phyloP scores from a whole-genome alignment of 1,284 basidiomycete genomes.

The Rhizoctonia solani region DNA sequence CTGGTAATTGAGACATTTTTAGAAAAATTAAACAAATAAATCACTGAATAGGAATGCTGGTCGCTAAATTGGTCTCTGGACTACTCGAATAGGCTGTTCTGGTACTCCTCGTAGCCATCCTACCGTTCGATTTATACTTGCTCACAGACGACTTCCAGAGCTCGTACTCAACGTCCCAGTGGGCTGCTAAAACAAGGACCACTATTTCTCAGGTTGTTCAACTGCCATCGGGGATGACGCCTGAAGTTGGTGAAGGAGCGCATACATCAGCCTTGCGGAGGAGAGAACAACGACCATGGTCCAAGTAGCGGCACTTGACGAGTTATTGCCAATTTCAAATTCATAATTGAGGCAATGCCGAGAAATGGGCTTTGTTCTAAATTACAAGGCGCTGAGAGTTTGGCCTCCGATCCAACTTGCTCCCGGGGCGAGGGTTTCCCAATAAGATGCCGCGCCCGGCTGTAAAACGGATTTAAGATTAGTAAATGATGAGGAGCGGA shows the following conservation, averaged over 20 bases:
- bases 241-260: slow-evolving; percentile 22
- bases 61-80: no score
- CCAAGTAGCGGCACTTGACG: slow-evolving; percentile 25
- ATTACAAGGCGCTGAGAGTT: slow-evolving; percentile 50
- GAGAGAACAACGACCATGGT: slow-evolving; percentile 11
- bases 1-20: slow-evolving; percentile 8
- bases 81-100: no score
- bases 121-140: not conserved
- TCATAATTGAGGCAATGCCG: not conserved
- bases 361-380: slow-evolving; percentile 32
- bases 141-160: not conserved
- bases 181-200: not conserved
- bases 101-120: not conserved
- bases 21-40: not conserved
- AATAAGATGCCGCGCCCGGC: slow-evolving; percentile 78
- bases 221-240: not conserved
- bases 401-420: slow-evolving; percentile 77
- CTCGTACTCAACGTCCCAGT: not conserved
- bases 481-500: not conserved
- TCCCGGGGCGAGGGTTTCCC: slow-evolving; percentile 60
- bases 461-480: slow-evolving; percentile 44
- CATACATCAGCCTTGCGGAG: not conserved
- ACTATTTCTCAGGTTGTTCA: not conserved
- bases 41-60: no score
- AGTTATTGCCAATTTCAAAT: slow-evolving; percentile 28